A percentile compares a stretch with the other conserved stretches of the same genome.
phyloP scores from a whole-genome alignment of 176 grass and related monocot species.

The Zoysia pacifica region DNA sequence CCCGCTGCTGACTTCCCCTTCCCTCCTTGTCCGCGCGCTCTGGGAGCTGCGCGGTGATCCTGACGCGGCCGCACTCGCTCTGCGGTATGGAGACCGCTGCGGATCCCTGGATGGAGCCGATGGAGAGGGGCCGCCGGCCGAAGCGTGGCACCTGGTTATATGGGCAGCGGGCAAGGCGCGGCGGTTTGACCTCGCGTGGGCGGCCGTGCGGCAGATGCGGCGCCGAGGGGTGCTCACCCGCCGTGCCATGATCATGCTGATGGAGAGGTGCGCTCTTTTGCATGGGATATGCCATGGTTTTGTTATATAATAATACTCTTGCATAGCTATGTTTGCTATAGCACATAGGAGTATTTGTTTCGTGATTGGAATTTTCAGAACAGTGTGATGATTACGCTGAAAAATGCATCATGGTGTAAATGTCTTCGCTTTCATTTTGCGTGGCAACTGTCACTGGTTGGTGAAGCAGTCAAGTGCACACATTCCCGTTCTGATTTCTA shows the following conservation, averaged over 20 bases:
- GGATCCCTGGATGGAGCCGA: slow-evolving; percentile 7
- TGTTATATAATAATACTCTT: neutral
- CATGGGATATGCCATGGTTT: slow-evolving; percentile 13
- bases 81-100: slow-evolving; percentile 62
- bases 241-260: slow-evolving; percentile 73
- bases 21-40: slow-evolving; percentile 60
- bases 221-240: slow-evolving; percentile 56
- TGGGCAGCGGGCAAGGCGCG: slow-evolving; percentile 62
- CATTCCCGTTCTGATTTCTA: neutral
- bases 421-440: neutral
- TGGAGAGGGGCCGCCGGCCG: neutral
- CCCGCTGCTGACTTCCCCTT: slow-evolving; percentile 12
- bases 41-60: slow-evolving; percentile 74
- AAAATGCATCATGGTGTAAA: neutral
- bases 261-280: slow-evolving; percentile 61
- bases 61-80: slow-evolving; percentile 51
- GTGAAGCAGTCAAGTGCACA: neutral
- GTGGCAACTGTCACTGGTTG: neutral
- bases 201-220: slow-evolving; percentile 58
- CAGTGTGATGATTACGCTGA: neutral
- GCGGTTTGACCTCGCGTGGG: slow-evolving; percentile 77
- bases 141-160: slow-evolving; percentile 74
- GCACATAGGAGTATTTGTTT: neutral
- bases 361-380: neutral
- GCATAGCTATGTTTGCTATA: neutral